Base-by-base conservation (phyloP, 2,329 filamentous ascomycete genomes). In the Lojkania enalia region DNA sequence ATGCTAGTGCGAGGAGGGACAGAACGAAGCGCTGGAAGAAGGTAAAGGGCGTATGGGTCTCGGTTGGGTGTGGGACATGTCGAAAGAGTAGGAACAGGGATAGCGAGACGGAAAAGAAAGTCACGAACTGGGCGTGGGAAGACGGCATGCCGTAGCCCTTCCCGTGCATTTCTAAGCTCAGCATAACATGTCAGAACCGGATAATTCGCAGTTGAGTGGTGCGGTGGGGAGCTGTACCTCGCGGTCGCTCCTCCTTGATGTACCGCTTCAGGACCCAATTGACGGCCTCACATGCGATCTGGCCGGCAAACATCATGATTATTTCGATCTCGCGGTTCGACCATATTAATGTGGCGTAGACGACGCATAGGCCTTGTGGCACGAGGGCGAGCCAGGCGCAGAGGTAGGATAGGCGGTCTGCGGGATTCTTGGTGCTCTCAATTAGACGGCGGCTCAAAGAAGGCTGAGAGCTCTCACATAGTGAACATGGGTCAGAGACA, bases 101-200 rank as follows among this genome's bases (percentile, higher is more conserved):
- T 48, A 97, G 74, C 51, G 88, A 94, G 45, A 95, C 74, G 46
- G 89, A 86, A 80, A 96, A 97, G 76, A 90, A 99, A 44, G 87
- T 81, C 49, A 92, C 87, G 68, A 96, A 99, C 74, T 99, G 94
- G 6, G 94, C 88, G 73, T 99, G 94, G 27, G 91, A 96, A 5
- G 82, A 85, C 9, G 94, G 94, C 95, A 99, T 99, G 59, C 94
- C 95, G 66, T 99, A 99, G 53, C 94, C 94, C 70, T 95, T 95
- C 44, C 90, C 82, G 63, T 91, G 84, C 76, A 85, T 83, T 70
- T 82, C 81, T 84, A 25, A 14, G 14, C 30, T 59, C 30, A 55
- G 51, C 36, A n/a, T n/a, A n/a, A n/a, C n/a, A n/a, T n/a, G n/a
- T n/a, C n/a, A n/a, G n/a, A n/a, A n/a, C n/a, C n/a, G n/a, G n/a